Evolutionary conservation across 2,329 filamentous ascomycete genomes (phyloP).

Genomic region (Atkinsonella hypoxylon): DNA sequence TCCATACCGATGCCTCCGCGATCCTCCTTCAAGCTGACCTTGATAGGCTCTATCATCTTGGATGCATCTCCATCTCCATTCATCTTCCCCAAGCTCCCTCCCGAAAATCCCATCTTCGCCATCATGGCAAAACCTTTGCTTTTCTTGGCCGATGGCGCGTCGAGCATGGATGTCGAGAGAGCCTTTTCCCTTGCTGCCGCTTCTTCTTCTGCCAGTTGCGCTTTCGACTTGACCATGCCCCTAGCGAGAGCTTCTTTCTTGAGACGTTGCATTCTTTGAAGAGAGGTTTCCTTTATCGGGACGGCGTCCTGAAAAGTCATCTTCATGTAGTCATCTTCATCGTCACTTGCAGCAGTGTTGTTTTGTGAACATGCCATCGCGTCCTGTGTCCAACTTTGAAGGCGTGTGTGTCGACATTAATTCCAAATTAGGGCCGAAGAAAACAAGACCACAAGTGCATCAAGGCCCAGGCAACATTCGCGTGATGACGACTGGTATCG

Average conservation of each 20-base stretch:
- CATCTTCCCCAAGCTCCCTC: conserved; percentile 55
- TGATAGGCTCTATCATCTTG: conserved; percentile 55
- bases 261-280: conserved; percentile 41
- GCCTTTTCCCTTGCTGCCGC: conserved; percentile 61
- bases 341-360: conserved; percentile 6
- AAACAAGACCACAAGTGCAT: not conserved
- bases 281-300: conserved; percentile 39
- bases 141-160: conserved; percentile 38
- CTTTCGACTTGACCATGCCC: conserved; percentile 64
- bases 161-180: conserved; percentile 61
- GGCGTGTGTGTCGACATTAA: not conserved
- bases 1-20: conserved; percentile 76
- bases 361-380: conserved; percentile 2
- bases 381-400: not conserved
- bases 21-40: conserved; percentile 64
- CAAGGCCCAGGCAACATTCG: not conserved
- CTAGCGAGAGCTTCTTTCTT: conserved; percentile 56
- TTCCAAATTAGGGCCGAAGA: not conserved
- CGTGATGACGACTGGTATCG: too few relatives aligned
- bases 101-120: conserved; percentile 87
- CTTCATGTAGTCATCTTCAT: conserved; percentile 90
- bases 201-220: conserved; percentile 66
- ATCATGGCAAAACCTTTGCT: conserved; percentile 95
- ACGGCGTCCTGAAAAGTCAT: conserved; percentile 71
- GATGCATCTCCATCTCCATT: conserved; percentile 32